These are phyloP conservation scores for Mrakia gelida DNA, from an alignment of 768 basidiomycete genomes.

Conservation along the genomic window DNA sequence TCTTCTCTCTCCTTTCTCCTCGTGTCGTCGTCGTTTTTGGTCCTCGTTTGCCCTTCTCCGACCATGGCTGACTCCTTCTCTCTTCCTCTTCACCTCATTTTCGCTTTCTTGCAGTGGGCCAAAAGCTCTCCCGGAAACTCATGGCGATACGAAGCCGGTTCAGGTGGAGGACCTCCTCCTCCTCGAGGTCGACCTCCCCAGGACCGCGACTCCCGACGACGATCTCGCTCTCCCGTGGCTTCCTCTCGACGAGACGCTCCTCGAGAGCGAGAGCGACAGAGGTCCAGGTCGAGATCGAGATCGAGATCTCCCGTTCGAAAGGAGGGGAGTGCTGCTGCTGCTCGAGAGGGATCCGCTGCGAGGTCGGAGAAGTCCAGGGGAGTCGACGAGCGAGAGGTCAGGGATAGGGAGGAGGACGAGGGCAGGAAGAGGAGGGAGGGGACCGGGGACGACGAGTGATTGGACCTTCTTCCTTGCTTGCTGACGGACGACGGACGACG, in stretches of 20 bases:
- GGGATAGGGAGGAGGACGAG: constrained; percentile 19
- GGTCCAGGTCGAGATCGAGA: background rate
- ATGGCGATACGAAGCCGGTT: constrained; percentile 7
- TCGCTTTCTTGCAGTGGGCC: constrained; percentile 15
- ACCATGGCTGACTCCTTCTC: background rate
- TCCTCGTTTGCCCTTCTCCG: background rate
- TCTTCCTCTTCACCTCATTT: background rate
- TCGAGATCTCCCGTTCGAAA: background rate
- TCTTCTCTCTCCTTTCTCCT: background rate
- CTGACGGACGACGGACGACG: background rate
- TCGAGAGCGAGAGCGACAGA: constrained; percentile 1
- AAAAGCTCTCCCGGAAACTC: constrained; percentile 4
- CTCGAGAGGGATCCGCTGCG: background rate
- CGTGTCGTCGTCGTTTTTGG: no score
- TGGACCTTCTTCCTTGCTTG: background rate
- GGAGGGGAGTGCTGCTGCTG: background rate
- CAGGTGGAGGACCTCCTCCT: background rate
- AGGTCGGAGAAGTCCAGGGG: background rate
- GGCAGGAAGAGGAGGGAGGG: constrained; percentile 15
- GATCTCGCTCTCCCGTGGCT: constrained; percentile 5
- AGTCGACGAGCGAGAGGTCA: background rate
- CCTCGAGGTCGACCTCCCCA: background rate
- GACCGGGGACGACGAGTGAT: background rate
- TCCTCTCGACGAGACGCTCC: background rate
- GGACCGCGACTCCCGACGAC: background rate